Evolutionary conservation across 768 basidiomycete species (phyloP), one percentile per base, ranked within the genome.

Genomic region (Leucosporidium yakuticum): DNA sequence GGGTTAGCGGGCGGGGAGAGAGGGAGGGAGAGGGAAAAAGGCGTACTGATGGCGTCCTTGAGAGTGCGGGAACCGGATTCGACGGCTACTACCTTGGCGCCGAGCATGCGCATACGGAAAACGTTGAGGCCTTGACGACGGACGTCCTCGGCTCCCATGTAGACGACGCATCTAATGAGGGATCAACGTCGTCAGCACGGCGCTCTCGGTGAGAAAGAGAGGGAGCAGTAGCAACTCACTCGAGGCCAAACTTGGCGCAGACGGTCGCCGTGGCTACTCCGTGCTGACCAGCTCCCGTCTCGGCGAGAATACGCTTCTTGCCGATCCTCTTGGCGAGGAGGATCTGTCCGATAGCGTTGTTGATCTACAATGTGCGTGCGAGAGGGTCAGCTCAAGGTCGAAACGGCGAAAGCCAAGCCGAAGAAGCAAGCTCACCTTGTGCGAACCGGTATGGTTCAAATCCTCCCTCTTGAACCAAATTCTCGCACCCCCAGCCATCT

Each of bases 401-500:
- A 23, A 48, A 29, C 27, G 4, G 5, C 19, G 20, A 62, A 2
- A 23, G 6, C 48, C 11, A 19, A 47, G 7, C n/a, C n/a, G n/a
- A n/a, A 34, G 27, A 62, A 36, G 21, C 12, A 12, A 39, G 25
- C 57, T 39, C 51, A 72, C 71, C 71, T 98, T 99, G 80, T 99
- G 96, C 15, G 94, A 97, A 21, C 96, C 96, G 0, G 96, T 98
- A 77, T 98, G 95, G 78, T 99, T 99, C 67, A 95, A 76, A 74
- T 95, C 92, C 80, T 94, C 95, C 56, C 93, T 86, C 83, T 99
- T 99, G 75, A 99, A 81, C 96, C 96, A 99, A 74, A 99, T 96
- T 65, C 85, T 90, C 17, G 96, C 95, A 29, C 96, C 96, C 27
- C 91, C 91, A 15, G 87, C 89, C 74, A 91, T 83, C 74, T 90